phyloP scores from a whole-genome alignment of 768 basidiomycete species.

The Pleurotus ostreatus region DNA sequence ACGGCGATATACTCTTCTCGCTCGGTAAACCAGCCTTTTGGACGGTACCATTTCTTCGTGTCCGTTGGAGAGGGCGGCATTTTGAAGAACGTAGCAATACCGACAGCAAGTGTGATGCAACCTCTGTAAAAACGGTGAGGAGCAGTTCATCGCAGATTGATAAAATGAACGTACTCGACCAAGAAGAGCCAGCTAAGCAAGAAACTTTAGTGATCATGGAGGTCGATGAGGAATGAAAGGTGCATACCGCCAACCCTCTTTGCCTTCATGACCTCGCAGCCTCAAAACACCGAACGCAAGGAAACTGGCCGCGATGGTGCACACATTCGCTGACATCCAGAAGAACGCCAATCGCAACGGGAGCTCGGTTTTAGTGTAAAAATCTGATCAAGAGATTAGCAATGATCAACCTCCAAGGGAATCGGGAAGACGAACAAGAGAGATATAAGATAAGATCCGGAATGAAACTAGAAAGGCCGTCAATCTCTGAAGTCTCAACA shows the following conservation, averaged over 20 bases:
- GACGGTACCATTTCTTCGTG: conserved; percentile 53
- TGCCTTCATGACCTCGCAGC: conserved; percentile 50
- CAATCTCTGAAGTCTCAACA: no score
- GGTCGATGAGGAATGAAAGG: background rate
- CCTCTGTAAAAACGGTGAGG: conserved; percentile 24
- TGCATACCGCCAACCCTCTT: conserved; percentile 46
- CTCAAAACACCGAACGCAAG: conserved; percentile 59
- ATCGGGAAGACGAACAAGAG: conserved; percentile 38
- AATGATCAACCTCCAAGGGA: background rate
- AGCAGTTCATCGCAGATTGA: background rate
- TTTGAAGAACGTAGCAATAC: conserved; percentile 49
- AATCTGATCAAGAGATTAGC: conserved; percentile 31
- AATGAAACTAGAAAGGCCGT: conserved; percentile 35
- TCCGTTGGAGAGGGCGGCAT: conserved; percentile 62
- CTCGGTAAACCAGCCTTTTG: conserved; percentile 62
- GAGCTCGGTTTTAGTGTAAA: conserved; percentile 57
- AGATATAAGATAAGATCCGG: conserved; percentile 61
- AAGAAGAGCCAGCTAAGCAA: conserved; percentile 52
- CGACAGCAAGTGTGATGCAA: conserved; percentile 47
- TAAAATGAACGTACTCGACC: conserved; percentile 33
- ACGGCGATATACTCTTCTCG: conserved; percentile 60
- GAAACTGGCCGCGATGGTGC: conserved; percentile 47
- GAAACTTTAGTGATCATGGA: background rate
- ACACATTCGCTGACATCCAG: conserved; percentile 47
- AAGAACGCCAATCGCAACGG: conserved; percentile 53